These are phyloP conservation scores for Bathelium albidoporum DNA, from an alignment of 495 filamentous ascomycete genomes.

Conservation along the genomic window DNA sequence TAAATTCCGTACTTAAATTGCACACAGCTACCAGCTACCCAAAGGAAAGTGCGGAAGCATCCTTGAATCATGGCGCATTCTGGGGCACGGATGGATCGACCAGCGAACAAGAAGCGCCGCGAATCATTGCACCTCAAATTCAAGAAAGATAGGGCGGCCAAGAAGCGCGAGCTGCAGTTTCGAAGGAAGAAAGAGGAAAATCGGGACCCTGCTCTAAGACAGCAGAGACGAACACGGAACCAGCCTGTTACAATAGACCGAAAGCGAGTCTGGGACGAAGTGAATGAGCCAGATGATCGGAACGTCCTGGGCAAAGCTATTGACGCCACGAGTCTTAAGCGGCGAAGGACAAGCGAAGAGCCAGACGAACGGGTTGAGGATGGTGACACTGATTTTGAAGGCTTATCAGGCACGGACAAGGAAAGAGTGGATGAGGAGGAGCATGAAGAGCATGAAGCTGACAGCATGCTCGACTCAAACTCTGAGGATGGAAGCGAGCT, in stretches of 20 bases:
- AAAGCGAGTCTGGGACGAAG: constrained; percentile 88
- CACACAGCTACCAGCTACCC: too few relatives aligned
- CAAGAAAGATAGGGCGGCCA: constrained; percentile 61
- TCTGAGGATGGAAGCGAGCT: constrained; percentile 37
- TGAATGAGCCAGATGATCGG: constrained; percentile 56
- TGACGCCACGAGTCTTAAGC: constrained; percentile 66
- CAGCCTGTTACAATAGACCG: constrained; percentile 74
- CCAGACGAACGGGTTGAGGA: neutral
- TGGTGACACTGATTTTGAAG: neutral
- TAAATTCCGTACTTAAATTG: too few relatives aligned
- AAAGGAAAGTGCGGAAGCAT: neutral
- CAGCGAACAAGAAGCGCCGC: constrained; percentile 62
- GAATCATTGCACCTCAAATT: constrained; percentile 64
- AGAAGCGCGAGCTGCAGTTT: constrained; percentile 67
- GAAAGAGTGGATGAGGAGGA: constrained; percentile 37
- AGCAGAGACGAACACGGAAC: constrained; percentile 63
- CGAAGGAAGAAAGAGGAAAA: constrained; percentile 71
- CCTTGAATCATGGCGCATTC: constrained; percentile 24
- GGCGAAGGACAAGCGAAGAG: constrained; percentile 38
- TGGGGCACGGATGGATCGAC: constrained; percentile 20
- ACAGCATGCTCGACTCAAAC: constrained; percentile 58
- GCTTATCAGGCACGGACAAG: constrained; percentile 21
- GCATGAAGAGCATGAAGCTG: constrained; percentile 46
- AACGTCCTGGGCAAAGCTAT: constrained; percentile 57
- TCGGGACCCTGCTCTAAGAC: constrained; percentile 65